These are phyloP conservation scores for Berberis thunbergii DNA, from an alignment of 164 flowering plant species.

Conservation along the genomic window DNA sequence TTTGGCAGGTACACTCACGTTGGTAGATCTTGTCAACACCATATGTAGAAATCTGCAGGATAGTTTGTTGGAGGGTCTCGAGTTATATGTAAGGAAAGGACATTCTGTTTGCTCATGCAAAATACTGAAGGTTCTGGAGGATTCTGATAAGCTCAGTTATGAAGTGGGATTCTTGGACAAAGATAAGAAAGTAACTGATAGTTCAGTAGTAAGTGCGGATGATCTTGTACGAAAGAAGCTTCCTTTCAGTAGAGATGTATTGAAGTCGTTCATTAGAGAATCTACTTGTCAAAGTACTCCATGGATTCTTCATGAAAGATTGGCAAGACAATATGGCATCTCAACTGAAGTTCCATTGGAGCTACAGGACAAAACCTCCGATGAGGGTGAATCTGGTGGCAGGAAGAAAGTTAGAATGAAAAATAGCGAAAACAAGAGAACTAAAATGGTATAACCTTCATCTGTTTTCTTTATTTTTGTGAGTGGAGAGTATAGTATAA, in stretches of 20 bases:
- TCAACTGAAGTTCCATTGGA: slow-evolving; percentile 54
- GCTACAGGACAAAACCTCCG: slow-evolving; percentile 21
- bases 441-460: slow-evolving; percentile 10
- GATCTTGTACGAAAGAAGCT: slow-evolving; percentile 55
- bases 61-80: slow-evolving; percentile 44
- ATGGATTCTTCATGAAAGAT: slow-evolving; percentile 72
- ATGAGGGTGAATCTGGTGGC: slow-evolving; percentile 35
- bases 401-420: slow-evolving; percentile 17
- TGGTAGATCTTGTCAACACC: slow-evolving; percentile 56
- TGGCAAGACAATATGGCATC: slow-evolving; percentile 64
- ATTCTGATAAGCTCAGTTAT: slow-evolving; percentile 28
- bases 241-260: slow-evolving; percentile 57
- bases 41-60: slow-evolving; percentile 47
- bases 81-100: slow-evolving; percentile 52
- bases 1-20: slow-evolving; percentile 60
- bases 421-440: slow-evolving; percentile 15
- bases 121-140: slow-evolving; percentile 47
- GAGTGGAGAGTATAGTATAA: slow-evolving; percentile 9
- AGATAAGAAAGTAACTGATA: slow-evolving; percentile 40
- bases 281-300: slow-evolving; percentile 76
- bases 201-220: slow-evolving; percentile 31
- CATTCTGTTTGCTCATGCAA: slow-evolving; percentile 45
- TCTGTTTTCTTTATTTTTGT: not conserved
- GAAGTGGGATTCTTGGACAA: slow-evolving; percentile 75
- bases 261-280: slow-evolving; percentile 82